Evolutionary conservation across 805 yeast genomes (phyloP).

Genomic region (Metschnikowia dekortorum): DNA sequence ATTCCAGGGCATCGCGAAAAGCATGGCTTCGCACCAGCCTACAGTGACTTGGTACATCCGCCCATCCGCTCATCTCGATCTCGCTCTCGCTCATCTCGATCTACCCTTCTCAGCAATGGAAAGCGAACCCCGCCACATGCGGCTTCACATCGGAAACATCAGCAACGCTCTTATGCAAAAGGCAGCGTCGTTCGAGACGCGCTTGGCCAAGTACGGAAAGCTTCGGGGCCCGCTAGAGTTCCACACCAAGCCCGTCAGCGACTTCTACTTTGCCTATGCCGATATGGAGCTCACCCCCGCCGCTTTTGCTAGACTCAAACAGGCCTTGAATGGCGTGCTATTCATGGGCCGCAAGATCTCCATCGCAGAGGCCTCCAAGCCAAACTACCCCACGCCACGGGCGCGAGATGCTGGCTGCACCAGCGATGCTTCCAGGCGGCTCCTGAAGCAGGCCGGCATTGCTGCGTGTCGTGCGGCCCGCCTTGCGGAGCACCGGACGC

Average conservation of each 20-base stretch:
- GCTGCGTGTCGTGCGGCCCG: conserved; percentile 33
- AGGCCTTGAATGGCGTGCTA: conserved; percentile 62
- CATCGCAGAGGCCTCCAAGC: conserved; percentile 59
- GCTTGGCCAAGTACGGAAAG: conserved; percentile 64
- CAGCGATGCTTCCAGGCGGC: conserved; percentile 18
- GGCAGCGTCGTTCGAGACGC: conserved; percentile 42
- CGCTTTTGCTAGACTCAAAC: conserved; percentile 46
- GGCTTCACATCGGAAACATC: conserved; percentile 65
- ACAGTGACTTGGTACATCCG: too few relatives aligned
- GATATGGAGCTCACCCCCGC: conserved; percentile 50
- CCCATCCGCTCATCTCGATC: too few relatives aligned
- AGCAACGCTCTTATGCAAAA: conserved; percentile 48
- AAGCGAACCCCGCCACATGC: not conserved
- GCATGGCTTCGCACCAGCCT: too few relatives aligned
- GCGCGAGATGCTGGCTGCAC: conserved; percentile 40
- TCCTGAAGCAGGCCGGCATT: conserved; percentile 28
- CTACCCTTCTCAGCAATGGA: not conserved
- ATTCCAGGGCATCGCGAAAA: too few relatives aligned
- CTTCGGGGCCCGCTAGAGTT: conserved; percentile 44
- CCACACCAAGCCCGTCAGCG: conserved; percentile 52
- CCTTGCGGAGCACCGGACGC: conserved; percentile 39
- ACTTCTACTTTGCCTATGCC: conserved; percentile 60
- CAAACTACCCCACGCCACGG: conserved; percentile 43
- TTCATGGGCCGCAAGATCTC: conserved; percentile 70
- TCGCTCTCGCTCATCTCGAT: too few relatives aligned